Conservation (phyloP, 176 grass and related monocot genomes). For the Coix lacrymajobi region DNA sequence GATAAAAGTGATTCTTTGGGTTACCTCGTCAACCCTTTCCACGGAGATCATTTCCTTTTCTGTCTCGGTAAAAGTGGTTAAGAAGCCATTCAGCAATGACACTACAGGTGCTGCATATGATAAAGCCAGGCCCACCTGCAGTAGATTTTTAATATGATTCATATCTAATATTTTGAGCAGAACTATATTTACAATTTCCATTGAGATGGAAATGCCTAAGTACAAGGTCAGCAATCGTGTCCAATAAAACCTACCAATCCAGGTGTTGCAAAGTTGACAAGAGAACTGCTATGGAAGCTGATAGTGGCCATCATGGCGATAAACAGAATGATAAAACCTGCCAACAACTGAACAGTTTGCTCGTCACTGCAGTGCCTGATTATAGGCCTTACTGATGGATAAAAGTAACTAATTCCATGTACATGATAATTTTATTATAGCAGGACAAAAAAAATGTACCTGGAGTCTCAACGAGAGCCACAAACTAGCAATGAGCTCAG, state of each 20-base stretch:
- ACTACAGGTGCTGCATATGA: slow-evolving; percentile 91
- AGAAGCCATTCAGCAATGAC: slow-evolving; percentile 82
- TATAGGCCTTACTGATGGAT: not conserved
- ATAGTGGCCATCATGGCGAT: slow-evolving; percentile 71
- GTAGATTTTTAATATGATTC: slow-evolving; percentile 12
- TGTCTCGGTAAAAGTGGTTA: slow-evolving; percentile 93
- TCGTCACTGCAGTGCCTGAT: slow-evolving; percentile 18
- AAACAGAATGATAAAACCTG: slow-evolving; percentile 87
- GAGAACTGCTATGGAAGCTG: slow-evolving; percentile 42
- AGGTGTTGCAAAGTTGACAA: slow-evolving; percentile 68
- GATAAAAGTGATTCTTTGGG: not conserved
- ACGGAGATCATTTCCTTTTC: slow-evolving; percentile 98
- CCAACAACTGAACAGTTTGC: slow-evolving; percentile 66
- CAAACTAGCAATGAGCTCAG: slow-evolving; percentile 69
- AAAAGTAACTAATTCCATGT: not conserved
- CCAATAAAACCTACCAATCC: slow-evolving; percentile 58
- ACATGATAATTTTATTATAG: not conserved
- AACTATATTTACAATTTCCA: slow-evolving; percentile 1
- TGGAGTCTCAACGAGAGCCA: slow-evolving; percentile 94
- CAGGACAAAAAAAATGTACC: slow-evolving; percentile 25
- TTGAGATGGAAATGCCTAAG: not conserved
- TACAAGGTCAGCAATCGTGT: not conserved
- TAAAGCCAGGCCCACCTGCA: slow-evolving; percentile 82
- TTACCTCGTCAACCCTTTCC: slow-evolving; percentile 90
- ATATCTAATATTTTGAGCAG: slow-evolving; percentile 8